A percentile compares a stretch with the other conserved stretches of the same genome.
Evolutionary conservation across 345 rosid genomes (phyloP).

Genomic region (Citropsis articulata): DNA sequence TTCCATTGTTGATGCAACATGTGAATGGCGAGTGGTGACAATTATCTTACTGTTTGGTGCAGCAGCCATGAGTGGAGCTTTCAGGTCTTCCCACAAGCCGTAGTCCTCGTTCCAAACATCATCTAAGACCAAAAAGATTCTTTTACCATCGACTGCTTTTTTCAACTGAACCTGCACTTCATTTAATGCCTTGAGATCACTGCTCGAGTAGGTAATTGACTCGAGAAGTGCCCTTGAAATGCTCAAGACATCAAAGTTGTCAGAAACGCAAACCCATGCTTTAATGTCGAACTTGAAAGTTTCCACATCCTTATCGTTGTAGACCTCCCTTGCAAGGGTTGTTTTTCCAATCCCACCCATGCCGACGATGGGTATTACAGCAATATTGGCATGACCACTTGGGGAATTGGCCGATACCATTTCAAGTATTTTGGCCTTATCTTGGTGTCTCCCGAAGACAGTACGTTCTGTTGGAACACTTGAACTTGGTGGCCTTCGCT

Average conservation of each 20-base stretch:
- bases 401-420: background rate
- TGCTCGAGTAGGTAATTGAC: background rate
- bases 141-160: background rate
- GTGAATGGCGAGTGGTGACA: background rate
- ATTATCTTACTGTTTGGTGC: background rate
- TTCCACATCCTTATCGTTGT: background rate
- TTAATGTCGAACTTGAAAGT: background rate
- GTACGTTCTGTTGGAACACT: background rate
- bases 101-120: constrained; percentile 8
- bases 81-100: background rate
- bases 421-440: background rate
- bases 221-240: background rate
- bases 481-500: background rate
- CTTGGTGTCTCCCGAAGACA: background rate
- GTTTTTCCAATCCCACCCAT: background rate
- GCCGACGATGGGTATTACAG: background rate
- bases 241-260: background rate
- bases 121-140: background rate
- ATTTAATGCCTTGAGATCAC: background rate
- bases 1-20: background rate
- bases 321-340: background rate
- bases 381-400: background rate
- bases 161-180: background rate
- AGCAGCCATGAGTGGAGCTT: background rate
- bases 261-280: background rate